Conservation (phyloP, 768 basidiomycete species). For the Coprinopsis cinerea region DNA sequence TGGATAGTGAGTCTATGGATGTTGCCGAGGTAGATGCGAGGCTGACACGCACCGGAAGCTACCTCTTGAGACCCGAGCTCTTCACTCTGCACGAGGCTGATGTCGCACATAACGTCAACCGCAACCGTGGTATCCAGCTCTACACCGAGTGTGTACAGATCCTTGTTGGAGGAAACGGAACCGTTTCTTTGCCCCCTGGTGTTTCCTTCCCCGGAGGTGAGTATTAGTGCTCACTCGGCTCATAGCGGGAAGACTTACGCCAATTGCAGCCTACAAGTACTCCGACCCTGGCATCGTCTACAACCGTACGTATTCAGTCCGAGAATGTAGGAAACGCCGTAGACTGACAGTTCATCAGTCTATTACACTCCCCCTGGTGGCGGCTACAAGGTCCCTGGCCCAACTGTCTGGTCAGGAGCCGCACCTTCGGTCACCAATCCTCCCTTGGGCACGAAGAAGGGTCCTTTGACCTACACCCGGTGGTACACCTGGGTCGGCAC, state of each 20-base stretch:
- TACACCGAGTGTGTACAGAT: conserved; percentile 47
- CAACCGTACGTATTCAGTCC: conserved; percentile 4
- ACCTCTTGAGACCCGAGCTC: conserved; percentile 26
- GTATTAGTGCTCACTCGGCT: background rate
- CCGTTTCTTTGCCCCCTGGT: conserved; percentile 28
- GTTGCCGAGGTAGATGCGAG: background rate
- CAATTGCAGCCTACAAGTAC: conserved; percentile 9
- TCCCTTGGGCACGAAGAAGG: conserved; percentile 9
- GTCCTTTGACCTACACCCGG: conserved; percentile 9
- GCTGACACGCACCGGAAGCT: conserved; percentile 2
- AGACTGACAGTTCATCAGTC: background rate
- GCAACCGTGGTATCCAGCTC: conserved; percentile 40
- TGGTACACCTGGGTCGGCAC: conserved; percentile 12
- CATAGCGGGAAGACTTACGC: too few relatives aligned
- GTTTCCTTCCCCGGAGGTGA: conserved; percentile 23
- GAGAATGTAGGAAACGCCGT: background rate
- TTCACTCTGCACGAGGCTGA: conserved; percentile 30
- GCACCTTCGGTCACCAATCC: conserved; percentile 9
- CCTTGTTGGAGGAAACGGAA: conserved; percentile 12
- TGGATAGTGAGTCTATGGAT: conserved; percentile 7
- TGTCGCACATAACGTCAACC: conserved; percentile 22
- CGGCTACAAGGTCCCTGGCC: conserved; percentile 7
- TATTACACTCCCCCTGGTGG: conserved; percentile 4
- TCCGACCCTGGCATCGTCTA: conserved; percentile 10
- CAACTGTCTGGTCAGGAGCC: conserved; percentile 9